Evolutionary conservation across 768 basidiomycete genomes (phyloP).

Genomic region (Pisolithus sp.): DNA sequence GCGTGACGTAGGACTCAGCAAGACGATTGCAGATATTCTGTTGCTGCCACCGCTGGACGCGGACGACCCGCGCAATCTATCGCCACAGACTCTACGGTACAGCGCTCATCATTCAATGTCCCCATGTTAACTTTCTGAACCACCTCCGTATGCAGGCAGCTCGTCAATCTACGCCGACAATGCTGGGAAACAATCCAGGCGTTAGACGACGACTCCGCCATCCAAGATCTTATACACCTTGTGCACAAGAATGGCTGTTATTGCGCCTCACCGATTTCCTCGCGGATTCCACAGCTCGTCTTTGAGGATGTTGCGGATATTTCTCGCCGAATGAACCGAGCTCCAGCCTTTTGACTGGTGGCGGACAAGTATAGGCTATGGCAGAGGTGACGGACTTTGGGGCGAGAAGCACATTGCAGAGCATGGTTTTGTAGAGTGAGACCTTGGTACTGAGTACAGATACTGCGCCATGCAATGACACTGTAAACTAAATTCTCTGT

Average conservation of each 20-base stretch:
- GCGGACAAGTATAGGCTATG: too few species aligned
- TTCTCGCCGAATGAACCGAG: neutral
- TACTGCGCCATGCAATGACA: too few species aligned
- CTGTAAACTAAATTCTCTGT: too few species aligned
- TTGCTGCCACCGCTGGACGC: neutral
- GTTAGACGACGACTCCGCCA: neutral
- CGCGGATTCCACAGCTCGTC: neutral
- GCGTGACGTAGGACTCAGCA: neutral
- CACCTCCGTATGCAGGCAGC: neutral
- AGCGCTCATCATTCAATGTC: neutral
- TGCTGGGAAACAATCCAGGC: neutral
- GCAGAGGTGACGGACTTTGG: too few species aligned
- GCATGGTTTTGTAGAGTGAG: too few species aligned
- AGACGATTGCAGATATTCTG: neutral
- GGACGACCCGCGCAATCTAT: neutral
- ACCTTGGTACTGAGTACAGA: too few species aligned
- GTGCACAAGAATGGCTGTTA: slow-evolving; percentile 4
- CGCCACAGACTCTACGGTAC: neutral
- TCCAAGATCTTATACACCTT: slow-evolving; percentile 10
- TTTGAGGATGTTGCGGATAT: neutral
- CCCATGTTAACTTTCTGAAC: neutral
- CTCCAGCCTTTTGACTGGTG: too few species aligned
- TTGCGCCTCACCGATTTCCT: neutral
- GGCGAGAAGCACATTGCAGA: too few species aligned
- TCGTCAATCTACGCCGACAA: neutral